Evolutionary conservation across 495 filamentous ascomycete species (phyloP).

Genomic region (Xylaria flabelliformis): DNA sequence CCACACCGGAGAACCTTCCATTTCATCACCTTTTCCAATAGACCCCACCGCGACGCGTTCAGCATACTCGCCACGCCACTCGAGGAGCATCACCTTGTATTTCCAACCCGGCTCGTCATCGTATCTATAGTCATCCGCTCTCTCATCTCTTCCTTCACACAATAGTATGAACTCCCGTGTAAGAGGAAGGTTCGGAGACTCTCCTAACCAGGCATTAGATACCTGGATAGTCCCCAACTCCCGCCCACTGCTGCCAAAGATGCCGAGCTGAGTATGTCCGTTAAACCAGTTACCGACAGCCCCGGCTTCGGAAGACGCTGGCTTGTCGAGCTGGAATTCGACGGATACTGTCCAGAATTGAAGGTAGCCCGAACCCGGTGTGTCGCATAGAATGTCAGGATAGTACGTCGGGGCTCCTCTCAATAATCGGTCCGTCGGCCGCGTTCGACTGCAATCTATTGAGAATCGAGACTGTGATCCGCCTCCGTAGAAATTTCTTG

Average conservation of each 20-base stretch:
- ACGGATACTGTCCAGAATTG: constrained; percentile 29
- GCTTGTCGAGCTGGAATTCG: constrained; percentile 10
- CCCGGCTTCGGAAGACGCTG: not conserved
- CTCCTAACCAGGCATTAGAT: not conserved
- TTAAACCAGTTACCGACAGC: not conserved
- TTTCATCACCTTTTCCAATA: constrained; percentile 40
- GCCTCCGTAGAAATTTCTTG: constrained; percentile 11
- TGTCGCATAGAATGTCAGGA: constrained; percentile 14
- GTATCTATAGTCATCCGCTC: not conserved
- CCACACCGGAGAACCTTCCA: constrained; percentile 48
- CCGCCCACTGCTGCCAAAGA: not conserved
- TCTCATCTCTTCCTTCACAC: constrained; percentile 23
- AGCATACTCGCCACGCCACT: constrained; percentile 24
- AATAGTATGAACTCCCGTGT: constrained; percentile 5
- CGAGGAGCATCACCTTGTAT: constrained; percentile 33
- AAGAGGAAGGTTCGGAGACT: not conserved
- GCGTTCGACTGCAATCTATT: not conserved
- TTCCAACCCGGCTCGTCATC: constrained; percentile 31
- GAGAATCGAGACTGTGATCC: not conserved
- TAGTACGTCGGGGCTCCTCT: constrained; percentile 1
- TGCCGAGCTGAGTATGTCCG: not conserved
- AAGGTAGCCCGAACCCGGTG: constrained; percentile 15
- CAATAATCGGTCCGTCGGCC: not conserved
- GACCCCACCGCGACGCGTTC: constrained; percentile 32
- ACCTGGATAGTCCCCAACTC: constrained; percentile 1